Conservation (phyloP, 495 filamentous ascomycete species). For the Hypoxylon crocopeplum region DNA sequence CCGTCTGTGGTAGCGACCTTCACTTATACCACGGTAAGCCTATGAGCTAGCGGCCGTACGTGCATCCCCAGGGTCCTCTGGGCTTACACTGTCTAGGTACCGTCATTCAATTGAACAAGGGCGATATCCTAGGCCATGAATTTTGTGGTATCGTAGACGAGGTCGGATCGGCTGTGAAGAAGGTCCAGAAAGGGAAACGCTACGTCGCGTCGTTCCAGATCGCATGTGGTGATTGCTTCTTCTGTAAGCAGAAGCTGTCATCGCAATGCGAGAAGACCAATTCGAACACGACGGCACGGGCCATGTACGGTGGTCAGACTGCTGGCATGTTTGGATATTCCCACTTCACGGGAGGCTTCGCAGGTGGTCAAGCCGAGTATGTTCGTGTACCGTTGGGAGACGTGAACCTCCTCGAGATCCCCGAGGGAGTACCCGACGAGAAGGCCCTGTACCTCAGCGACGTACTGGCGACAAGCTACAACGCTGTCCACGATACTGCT, state of each 20-base stretch:
- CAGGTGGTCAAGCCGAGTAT: constrained; percentile 89
- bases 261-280: constrained; percentile 85
- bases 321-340: constrained; percentile 78
- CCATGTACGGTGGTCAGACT: constrained; percentile 74
- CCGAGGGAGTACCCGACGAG: constrained; percentile 84
- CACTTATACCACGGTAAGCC: constrained; percentile 74
- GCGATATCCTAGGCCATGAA: constrained; percentile 91
- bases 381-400: constrained; percentile 84
- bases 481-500: constrained; percentile 82
- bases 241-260: constrained; percentile 75
- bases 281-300: constrained; percentile 68
- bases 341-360: constrained; percentile 87
- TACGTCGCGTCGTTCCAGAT: constrained; percentile 91
- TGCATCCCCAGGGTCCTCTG: too few relatives aligned
- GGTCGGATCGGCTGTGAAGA: constrained; percentile 66
- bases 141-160: constrained; percentile 83
- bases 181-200: constrained; percentile 68
- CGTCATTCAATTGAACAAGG: constrained; percentile 75
- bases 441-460: constrained; percentile 85
- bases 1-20: constrained; percentile 86
- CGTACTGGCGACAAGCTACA: constrained; percentile 79
- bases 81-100: too few relatives aligned
- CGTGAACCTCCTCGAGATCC: constrained; percentile 80
- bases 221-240: constrained; percentile 76
- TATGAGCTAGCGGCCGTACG: too few relatives aligned